Base-by-base conservation (phyloP, 306 rosid genomes). In the Lathyrus tuberosus region DNA sequence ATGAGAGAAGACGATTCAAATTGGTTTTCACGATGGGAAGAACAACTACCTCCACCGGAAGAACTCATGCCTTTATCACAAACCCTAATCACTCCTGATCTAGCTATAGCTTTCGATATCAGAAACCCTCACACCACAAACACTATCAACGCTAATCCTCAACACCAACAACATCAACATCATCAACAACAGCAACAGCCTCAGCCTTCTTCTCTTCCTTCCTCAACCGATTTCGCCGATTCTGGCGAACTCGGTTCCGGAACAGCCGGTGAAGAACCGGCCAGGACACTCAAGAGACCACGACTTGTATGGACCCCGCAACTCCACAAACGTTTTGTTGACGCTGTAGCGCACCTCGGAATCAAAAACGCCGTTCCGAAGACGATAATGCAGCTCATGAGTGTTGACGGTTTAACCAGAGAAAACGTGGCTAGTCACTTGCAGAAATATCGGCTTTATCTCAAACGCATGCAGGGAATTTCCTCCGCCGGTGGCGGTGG, bases 371-470 rank as follows among this genome's bases (percentile, higher is more conserved):
- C 98, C 5, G 98, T 94, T 2, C 98, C 98, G 48, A 94, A 94
- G 83, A 94, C 96, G 48, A 94, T 94, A 88, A 94, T 94, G 98
- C 98, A 94, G 97, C 92, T 94, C 24, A 94, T 94, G 98, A 90
- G 96, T 69, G 97, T 94, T 4, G 98, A 94, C 15, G 98, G 98
- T n/a, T 79, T 94, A 68, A 94, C 98, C 8, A 48, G 98, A 4
- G 98, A 94, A 68, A 94, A 94, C 81, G 98, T 94, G 1, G 98
- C 98, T 5, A 90, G 97, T 65, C 98, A 94, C 81, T 63, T 94
- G 72, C 98, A 94, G 63, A 94, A 94, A 79, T 94, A 94, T 79
- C 85, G 98, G 3, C 99, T 94, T 44, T 94, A 94, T 59, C 87
- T 90, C 59, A 94, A 94, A 66, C 88, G 98, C 57, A 90, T 94